Base-by-base conservation (phyloP, 345 rosid species). In the Noccaea caerulescens region DNA sequence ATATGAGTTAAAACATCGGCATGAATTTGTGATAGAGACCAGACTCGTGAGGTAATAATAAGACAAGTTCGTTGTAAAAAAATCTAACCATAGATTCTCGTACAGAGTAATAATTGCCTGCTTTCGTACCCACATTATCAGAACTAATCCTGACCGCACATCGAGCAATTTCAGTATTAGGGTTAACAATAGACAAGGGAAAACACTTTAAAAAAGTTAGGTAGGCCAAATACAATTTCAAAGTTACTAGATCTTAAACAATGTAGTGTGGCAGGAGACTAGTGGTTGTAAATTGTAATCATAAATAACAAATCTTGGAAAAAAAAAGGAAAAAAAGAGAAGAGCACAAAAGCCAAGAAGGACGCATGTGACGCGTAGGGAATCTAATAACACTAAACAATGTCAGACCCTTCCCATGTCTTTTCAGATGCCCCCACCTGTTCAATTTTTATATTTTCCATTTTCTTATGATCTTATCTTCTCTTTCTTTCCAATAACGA, bases 361-460 rank as follows among this genome's bases (percentile, higher is more conserved):
- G 58, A 75, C 64, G 69, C 79, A 75, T 75, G 79, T 75, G 79
- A 75, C 79, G 74, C 74, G 74, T 68, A 75, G 54, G 63, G 79
- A 75, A 75, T 75, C 69, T 75, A 75, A 75, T 75, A 75, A 75
- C 64, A 75, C 79, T 68, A 60, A 68, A 68, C 73, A 45, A 60
- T 75, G 79, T 75, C 79, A 45, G 79, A 54, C 64, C 4, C 63
- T 68, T 75, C 52, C 33, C 64, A 54, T 68, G 79, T 42, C 79
- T 61, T 75, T 68, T 68, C 56, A 68, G 73, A 75, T 75, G 45
- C 72, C 64, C 68, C 49, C 78, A 67, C 78, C 69, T 61, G n/a
- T 75, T 59, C 44, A 2, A 2, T 58, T 66, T 58, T 4, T 25
- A n/a, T 3, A 13, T 6, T 59, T 7, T 47, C 6, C 10, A 0